Evolutionary conservation across 148 eudicot species (phyloP).

Genomic region (Polygonum maritimum): DNA sequence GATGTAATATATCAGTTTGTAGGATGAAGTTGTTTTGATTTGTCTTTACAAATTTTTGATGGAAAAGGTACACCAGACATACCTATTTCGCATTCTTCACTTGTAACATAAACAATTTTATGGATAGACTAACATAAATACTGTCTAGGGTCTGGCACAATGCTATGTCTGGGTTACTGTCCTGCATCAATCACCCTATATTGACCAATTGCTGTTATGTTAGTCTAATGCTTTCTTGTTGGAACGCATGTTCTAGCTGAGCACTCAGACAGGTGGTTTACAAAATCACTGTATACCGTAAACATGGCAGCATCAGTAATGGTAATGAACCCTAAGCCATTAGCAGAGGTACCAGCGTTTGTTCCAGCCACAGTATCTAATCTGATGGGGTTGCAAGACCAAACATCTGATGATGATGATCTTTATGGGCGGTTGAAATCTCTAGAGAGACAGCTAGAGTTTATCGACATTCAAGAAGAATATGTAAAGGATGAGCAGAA

Average conservation of each 20-base stretch:
- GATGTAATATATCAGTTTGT: neutral
- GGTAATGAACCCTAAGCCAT: slow-evolving; percentile 16
- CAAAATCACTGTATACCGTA: neutral
- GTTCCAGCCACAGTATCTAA: slow-evolving; percentile 6
- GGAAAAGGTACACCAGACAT: neutral
- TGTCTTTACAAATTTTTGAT: neutral
- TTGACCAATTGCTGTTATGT: neutral
- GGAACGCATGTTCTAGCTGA: neutral
- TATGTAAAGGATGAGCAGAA: slow-evolving; percentile 87
- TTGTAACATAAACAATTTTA: neutral
- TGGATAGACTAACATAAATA: neutral
- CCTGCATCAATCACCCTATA: neutral
- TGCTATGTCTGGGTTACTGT: neutral
- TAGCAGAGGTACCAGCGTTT: neutral
- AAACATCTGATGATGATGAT: slow-evolving; percentile 37
- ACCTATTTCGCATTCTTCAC: no score
- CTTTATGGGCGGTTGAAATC: slow-evolving; percentile 59
- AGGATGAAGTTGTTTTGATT: neutral
- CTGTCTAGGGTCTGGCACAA: neutral
- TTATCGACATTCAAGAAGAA: slow-evolving; percentile 77
- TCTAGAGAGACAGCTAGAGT: slow-evolving; percentile 59
- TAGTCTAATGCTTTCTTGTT: neutral
- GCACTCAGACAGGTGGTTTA: neutral
- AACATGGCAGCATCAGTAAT: slow-evolving; percentile 20
- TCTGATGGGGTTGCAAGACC: neutral